Evolutionary conservation across 108 stramenopile genomes (phyloP), one percentile per base, ranked within the genome.

Genomic region (Mayamaea pseudoterrestris): DNA sequence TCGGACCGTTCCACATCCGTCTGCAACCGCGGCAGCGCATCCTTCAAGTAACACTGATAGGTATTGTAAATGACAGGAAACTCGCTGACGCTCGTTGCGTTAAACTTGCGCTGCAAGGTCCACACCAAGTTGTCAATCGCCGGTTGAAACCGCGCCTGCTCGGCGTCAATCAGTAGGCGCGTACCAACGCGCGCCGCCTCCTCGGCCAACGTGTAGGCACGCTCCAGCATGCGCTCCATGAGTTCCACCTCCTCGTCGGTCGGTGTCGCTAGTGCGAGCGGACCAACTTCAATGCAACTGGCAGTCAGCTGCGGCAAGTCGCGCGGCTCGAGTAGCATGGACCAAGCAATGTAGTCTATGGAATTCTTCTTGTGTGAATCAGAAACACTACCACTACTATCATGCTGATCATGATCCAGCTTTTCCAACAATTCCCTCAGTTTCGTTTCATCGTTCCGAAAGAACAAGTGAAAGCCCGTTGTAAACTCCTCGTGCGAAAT

Each of bases 141-240:
- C 0, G 98, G 95, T 69, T 99, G 98, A 47, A 87, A 88, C 58
- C 83, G 80, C 2, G 47, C 61, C 50, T 97, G 96, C 59, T 99
- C 98, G 0, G 98, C 98, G 58, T 99, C 98, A 53, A 98, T 77
- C 78, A 99, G 66, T 13, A 99, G 65, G 16, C 86, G 78, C 5
- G 85, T 71, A 2, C 72, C 89, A 39, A 50, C 45, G 6, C 55
- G 34, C 8, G 61, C 34, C 0, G 98, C 96, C 24, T 58, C 65
- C 41, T 70, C 49, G 1, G 92, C 94, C n/a, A 99, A 54, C 11
- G 25, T 51, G 26, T 58, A 51, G 8, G 76, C 65, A 2, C 97
- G 63, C 5, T 73, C 47, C 22, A 62, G 72, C 74, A 94, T 81
- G 39, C 56, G 63, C 32, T 67, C 53, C 44, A 86, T 61, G 6